A percentile compares a stretch with the other conserved stretches of the same genome.
Conservation (phyloP, 2,329 filamentous ascomycete genomes). For the Cladosporium sp. region DNA sequence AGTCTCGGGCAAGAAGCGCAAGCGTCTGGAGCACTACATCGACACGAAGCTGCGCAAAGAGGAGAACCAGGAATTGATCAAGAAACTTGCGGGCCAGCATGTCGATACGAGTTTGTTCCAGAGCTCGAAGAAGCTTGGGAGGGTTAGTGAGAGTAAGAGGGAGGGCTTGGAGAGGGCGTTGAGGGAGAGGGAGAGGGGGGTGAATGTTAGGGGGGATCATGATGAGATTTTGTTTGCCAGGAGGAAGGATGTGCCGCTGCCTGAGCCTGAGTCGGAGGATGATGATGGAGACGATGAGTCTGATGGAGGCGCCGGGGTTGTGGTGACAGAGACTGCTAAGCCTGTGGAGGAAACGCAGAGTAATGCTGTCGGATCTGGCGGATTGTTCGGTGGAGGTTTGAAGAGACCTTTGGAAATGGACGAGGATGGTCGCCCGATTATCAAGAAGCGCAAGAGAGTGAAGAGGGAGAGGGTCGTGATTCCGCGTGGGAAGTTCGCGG, state of each 20-base stretch:
- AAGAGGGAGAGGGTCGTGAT: slow-evolving; percentile 38
- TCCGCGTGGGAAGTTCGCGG: slow-evolving; percentile 20
- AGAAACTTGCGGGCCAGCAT: slow-evolving; percentile 75
- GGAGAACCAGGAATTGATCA: slow-evolving; percentile 80
- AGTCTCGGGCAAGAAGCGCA: slow-evolving; percentile 65
- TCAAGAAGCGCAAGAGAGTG: slow-evolving; percentile 73
- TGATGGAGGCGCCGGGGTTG: background rate
- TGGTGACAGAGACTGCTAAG: background rate
- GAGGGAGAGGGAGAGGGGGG: slow-evolving; percentile 64
- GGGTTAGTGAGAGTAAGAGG: slow-evolving; percentile 68
- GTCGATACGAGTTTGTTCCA: slow-evolving; percentile 79
- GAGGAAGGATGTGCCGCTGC: slow-evolving; percentile 29
- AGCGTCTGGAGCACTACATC: slow-evolving; percentile 69
- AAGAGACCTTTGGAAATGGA: slow-evolving; percentile 84
- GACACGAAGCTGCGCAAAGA: slow-evolving; percentile 94
- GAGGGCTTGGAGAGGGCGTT: slow-evolving; percentile 66
- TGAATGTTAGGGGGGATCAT: slow-evolving; percentile 53
- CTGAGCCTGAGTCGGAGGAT: slow-evolving; percentile 10
- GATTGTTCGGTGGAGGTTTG: slow-evolving; percentile 69
- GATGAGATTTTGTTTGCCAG: slow-evolving; percentile 57
- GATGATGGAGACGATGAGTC: slow-evolving; percentile 1
- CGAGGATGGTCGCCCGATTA: slow-evolving; percentile 74
- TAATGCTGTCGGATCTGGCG: slow-evolving; percentile 9
- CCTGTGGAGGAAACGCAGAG: background rate
- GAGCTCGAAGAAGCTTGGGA: slow-evolving; percentile 76